Evolutionary conservation across 495 filamentous ascomycete species (phyloP), one percentile per base, ranked within the genome.

Genomic region (Penicillium salamii): DNA sequence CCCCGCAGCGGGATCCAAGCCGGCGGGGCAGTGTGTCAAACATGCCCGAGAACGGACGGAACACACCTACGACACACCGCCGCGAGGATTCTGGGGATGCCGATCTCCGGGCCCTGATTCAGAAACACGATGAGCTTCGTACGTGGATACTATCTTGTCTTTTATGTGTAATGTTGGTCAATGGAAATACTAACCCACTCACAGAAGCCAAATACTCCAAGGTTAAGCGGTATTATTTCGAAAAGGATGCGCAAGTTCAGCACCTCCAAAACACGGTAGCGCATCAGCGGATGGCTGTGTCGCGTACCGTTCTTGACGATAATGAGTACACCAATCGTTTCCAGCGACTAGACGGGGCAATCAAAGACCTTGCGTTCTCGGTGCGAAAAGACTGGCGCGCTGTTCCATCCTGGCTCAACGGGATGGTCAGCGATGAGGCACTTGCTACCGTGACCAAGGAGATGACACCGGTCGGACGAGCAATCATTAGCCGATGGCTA

Each of bases 211-310:
- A 98, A 74, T 98, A 98, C 63, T 90, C 90, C 69, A 97, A 97
- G 65, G 93, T 98, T 42, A 98, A 98, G 74, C 82, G 88, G 26
- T 87, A 96, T 54, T 98, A 97, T 63, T 98, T 97, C 63, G 93
- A 98, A 49, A 90, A 91, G 57, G 91, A 95, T 60, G 75, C 85
- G 38, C 92, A 97, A 63, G 89, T 98, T 9, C 90, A 97, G 63
- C 87, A 91, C 59, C 81, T 98, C 9, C 93, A 98, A 68, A 97
- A 98, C 64, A 92, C 89, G 4, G 82, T 98, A 37, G 93, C 95
- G 28, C 89, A 97, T 65, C 95, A 97, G 67, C 83, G 93, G 43
- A 86, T 98, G 64, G 90, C 92, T 12, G 88, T 92, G 55, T 97
- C 92, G 13, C 89, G 91, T 24, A 97, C 92, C 0, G 90, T 93